These are phyloP conservation scores for Marasmius oreades DNA, from an alignment of 1,284 basidiomycete species.

Conservation along the genomic window DNA sequence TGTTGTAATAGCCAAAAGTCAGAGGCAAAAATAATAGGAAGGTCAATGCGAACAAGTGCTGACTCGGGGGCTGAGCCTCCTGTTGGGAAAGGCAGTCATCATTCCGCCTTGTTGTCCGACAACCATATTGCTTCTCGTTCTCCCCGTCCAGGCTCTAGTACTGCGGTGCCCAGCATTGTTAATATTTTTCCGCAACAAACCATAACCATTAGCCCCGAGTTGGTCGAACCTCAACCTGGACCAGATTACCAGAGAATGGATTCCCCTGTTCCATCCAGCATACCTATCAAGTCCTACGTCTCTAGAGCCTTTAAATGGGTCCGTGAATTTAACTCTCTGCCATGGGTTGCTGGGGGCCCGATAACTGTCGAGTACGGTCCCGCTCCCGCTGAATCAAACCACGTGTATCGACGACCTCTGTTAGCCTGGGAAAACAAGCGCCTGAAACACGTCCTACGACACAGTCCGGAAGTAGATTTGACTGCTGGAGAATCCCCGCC, in stretches of 20 bases:
- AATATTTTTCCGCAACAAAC: background rate
- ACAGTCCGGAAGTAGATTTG: background rate
- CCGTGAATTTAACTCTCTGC: background rate
- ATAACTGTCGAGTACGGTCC: conserved; percentile 1
- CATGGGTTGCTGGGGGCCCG: conserved; percentile 1
- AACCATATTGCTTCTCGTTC: background rate
- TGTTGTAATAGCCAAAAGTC: no score
- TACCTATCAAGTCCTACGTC: background rate
- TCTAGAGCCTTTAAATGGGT: background rate
- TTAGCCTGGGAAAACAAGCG: background rate
- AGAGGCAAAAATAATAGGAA: no score
- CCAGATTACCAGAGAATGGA: background rate
- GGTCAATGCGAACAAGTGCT: no score
- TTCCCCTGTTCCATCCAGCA: background rate
- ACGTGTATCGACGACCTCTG: background rate
- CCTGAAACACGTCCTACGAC: background rate
- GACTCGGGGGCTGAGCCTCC: no score
- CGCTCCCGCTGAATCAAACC: background rate
- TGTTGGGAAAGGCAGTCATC: no score
- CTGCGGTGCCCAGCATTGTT: background rate
- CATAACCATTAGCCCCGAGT: background rate
- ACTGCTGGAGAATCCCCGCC: background rate
- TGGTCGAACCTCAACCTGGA: background rate
- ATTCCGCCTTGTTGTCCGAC: no score
- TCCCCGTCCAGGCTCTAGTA: background rate